phyloP scores from a whole-genome alignment of 352 stramenopile species.

The Phytophthora cajani region DNA sequence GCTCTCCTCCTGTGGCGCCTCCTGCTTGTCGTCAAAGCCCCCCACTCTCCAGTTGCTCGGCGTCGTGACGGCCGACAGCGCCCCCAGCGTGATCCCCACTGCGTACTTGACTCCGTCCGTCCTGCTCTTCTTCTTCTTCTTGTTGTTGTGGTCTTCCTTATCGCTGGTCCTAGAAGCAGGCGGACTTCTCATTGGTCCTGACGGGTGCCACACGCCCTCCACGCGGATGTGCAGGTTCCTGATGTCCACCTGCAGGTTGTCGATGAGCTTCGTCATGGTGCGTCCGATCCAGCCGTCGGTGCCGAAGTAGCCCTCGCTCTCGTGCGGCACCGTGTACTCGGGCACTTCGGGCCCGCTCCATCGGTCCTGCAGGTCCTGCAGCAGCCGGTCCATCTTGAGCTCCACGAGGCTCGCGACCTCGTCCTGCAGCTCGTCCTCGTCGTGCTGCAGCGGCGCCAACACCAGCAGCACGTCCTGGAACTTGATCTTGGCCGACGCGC shows the following conservation, averaged over 20 bases:
- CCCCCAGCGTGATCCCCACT: conserved; percentile 77
- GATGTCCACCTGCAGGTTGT: conserved; percentile 91
- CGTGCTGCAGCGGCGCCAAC: conserved; percentile 70
- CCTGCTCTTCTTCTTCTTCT: conserved; percentile 24
- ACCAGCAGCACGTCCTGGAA: conserved; percentile 89
- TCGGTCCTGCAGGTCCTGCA: conserved; percentile 82
- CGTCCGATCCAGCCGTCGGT: conserved; percentile 89
- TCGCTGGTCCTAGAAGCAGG: conserved; percentile 18
- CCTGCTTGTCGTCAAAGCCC: conserved; percentile 61
- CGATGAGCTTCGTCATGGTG: conserved; percentile 91
- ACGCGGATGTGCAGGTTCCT: conserved; percentile 88
- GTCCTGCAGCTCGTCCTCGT: conserved; percentile 77
- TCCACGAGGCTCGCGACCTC: conserved; percentile 59
- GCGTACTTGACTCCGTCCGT: conserved; percentile 70
- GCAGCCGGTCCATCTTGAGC: conserved; percentile 72
- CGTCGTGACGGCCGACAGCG: conserved; percentile 87
- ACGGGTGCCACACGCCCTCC: conserved; percentile 75
- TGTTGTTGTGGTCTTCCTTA: no score
- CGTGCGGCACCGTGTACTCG: conserved; percentile 68
- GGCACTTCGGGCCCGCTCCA: conserved; percentile 77
- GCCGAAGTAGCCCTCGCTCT: conserved; percentile 89
- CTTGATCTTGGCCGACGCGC: conserved; percentile 82
- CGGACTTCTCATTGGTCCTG: conserved; percentile 33
- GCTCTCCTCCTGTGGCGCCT: conserved; percentile 36
- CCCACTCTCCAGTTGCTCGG: conserved; percentile 86